Conservation (phyloP, 345 rosid genomes). For the Citrus hindsii region DNA sequence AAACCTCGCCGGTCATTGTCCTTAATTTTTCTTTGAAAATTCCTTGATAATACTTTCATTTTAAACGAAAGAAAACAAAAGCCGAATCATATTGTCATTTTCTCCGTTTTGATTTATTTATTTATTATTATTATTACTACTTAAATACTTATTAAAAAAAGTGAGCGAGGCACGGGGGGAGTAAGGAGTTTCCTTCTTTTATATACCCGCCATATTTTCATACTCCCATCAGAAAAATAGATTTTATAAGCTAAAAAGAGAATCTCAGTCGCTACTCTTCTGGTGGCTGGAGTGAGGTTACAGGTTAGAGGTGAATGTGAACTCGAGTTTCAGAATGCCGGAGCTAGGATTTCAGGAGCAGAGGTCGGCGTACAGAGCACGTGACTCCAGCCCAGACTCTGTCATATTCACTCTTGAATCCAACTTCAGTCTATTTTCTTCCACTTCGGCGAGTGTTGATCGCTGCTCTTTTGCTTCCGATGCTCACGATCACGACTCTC, state of each 20-base stretch:
- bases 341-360: slow-evolving; percentile 34
- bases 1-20: too few species aligned
- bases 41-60: not conserved
- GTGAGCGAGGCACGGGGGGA: not conserved
- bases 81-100: slow-evolving; percentile 3
- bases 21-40: not conserved
- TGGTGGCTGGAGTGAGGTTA: too few species aligned
- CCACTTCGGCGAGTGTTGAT: slow-evolving; percentile 86
- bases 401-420: slow-evolving; percentile 76
- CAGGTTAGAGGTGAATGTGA: slow-evolving; percentile 16
- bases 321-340: slow-evolving; percentile 30
- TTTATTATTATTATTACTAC: not conserved
- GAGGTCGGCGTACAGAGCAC: slow-evolving; percentile 41
- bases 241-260: not conserved
- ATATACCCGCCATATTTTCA: not conserved
- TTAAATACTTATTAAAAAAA: not conserved
- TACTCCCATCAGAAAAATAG: not conserved
- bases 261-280: not conserved
- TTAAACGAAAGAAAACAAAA: not conserved
- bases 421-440: slow-evolving; percentile 79
- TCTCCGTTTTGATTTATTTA: not conserved
- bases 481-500: slow-evolving; percentile 62
- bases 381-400: slow-evolving; percentile 85
- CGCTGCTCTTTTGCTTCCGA: slow-evolving; percentile 91
- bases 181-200: not conserved